phyloP scores from a whole-genome alignment of 768 basidiomycete genomes.

The Pholiota conissans region DNA sequence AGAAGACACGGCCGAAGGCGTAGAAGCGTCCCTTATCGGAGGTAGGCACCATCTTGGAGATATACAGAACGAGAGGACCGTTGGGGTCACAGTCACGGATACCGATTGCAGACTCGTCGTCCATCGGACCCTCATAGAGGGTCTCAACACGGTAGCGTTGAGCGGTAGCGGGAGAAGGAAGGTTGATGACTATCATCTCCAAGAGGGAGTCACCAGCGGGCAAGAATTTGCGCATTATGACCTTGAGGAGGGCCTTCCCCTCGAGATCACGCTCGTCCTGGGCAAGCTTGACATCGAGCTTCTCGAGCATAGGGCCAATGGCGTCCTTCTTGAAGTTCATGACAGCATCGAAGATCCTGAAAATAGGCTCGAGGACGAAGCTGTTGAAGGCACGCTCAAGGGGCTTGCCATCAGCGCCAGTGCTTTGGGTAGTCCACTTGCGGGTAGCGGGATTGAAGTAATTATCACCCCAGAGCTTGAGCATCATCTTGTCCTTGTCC shows the following conservation, averaged over 20 bases:
- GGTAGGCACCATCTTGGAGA: conserved; percentile 99
- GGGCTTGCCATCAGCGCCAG: conserved; percentile 79
- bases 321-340: conserved; percentile 99
- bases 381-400: conserved; percentile 98
- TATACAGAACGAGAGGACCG: conserved; percentile 94
- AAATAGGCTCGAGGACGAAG: conserved; percentile 99
- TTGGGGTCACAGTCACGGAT: conserved; percentile 98
- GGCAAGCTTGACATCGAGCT: conserved; percentile 91
- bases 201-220: conserved; percentile 97
- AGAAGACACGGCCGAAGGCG: conserved; percentile 99
- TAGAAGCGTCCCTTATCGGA: conserved; percentile 99
- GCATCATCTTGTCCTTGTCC: conserved; percentile 98
- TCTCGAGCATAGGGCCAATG: conserved; percentile 83
- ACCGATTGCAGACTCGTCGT: conserved; percentile 98
- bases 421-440: conserved; percentile 89
- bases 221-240: conserved; percentile 98
- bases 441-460: conserved; percentile 96
- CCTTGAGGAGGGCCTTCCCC: conserved; percentile 94
- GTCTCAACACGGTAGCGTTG: conserved; percentile 99
- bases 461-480: conserved; percentile 98
- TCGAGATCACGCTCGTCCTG: conserved; percentile 91
- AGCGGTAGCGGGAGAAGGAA: conserved; percentile 95
- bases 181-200: conserved; percentile 99
- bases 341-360: conserved; percentile 95
- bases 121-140: conserved; percentile 99